phyloP scores from a whole-genome alignment of 345 rosid species.

The Geranium brycei region DNA sequence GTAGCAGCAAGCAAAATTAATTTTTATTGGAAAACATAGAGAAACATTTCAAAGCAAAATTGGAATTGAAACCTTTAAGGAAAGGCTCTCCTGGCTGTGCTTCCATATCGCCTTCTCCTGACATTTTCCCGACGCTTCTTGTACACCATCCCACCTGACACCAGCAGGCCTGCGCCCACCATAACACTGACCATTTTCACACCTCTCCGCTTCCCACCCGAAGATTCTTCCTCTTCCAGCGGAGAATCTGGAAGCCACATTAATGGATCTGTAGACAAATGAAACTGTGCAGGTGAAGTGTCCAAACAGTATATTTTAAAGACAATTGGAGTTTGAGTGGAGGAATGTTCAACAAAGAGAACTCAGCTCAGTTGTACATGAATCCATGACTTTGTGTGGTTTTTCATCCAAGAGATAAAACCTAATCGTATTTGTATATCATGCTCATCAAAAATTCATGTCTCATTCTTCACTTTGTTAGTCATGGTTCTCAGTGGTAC shows the following conservation, averaged over 20 bases:
- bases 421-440: too few species aligned
- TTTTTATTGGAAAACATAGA: too few species aligned
- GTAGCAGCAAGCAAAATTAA: too few species aligned
- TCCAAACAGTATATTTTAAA: too few species aligned
- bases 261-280: not conserved
- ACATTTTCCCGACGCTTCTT: constrained; percentile 11
- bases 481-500: constrained; percentile 18
- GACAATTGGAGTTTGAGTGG: not conserved
- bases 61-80: not conserved
- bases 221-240: not conserved
- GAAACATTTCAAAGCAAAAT: not conserved
- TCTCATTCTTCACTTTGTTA: constrained; percentile 12
- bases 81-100: constrained; percentile 1
- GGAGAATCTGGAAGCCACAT: not conserved
- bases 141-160: constrained; percentile 5
- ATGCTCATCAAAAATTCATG: constrained; percentile 1
- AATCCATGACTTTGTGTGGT: too few species aligned
- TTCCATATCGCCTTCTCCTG: constrained; percentile 4
- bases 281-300: not conserved
- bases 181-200: constrained; percentile 1
- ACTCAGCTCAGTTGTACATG: not conserved
- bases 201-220: not conserved
- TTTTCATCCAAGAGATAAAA: too few species aligned
- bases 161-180: constrained; percentile 2
- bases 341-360: not conserved